Conservation (phyloP, 139 green algal species). For the Tetradesmus obliquus region DNA sequence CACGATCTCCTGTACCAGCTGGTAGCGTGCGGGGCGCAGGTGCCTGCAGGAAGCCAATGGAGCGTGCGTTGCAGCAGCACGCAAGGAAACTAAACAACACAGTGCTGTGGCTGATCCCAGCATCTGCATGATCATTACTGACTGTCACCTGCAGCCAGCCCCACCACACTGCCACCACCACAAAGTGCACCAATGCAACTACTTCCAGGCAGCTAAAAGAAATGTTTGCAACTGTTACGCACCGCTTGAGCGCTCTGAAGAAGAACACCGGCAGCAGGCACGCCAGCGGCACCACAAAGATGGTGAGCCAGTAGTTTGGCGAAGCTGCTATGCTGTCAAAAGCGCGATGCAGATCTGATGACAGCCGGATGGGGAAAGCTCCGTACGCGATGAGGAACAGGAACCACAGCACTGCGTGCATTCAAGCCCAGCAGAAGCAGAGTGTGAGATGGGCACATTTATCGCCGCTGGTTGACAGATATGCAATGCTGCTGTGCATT, state of each 20-base stretch:
- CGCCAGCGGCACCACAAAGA: constrained; percentile 62
- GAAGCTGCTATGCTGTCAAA: constrained; percentile 61
- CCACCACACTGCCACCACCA: too few species aligned
- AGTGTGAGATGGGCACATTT: too few species aligned
- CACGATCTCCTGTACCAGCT: constrained; percentile 69
- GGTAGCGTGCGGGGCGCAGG: constrained; percentile 57
- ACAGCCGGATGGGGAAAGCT: constrained; percentile 63
- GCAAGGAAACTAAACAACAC: neutral
- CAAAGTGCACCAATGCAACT: too few species aligned
- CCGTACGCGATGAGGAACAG: constrained; percentile 77
- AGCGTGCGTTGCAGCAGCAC: neutral
- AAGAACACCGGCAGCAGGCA: constrained; percentile 75
- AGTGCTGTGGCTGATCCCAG: neutral
- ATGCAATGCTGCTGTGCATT: too few species aligned
- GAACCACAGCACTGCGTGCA: constrained; percentile 73
- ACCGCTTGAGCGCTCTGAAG: constrained; percentile 54
- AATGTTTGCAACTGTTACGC: neutral
- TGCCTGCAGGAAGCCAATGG: constrained; percentile 46
- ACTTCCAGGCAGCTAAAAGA: neutral
- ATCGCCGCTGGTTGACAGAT: too few species aligned
- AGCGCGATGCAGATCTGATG: constrained; percentile 66
- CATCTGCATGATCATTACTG: neutral
- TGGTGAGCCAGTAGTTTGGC: constrained; percentile 72
- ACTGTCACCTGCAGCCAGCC: neutral
- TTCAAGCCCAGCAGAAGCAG: neutral